phyloP scores from a whole-genome alignment of 2,329 filamentous ascomycete genomes.

The Davidsoniella australis region DNA sequence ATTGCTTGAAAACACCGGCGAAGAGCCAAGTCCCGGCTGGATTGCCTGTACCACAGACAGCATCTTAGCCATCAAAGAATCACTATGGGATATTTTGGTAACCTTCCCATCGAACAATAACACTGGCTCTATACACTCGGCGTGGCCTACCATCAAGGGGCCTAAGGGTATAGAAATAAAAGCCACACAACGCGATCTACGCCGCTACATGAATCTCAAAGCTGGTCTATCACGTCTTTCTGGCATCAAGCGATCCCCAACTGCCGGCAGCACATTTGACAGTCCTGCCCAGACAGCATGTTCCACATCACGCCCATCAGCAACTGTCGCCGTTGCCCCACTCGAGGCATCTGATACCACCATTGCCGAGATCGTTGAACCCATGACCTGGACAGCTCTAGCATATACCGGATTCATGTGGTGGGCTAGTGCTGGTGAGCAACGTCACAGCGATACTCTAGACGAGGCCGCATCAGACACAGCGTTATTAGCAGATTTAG shows the following conservation, averaged over 20 bases:
- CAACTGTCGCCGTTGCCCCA: background rate
- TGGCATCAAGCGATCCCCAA: constrained; percentile 16
- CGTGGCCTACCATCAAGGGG: constrained; percentile 62
- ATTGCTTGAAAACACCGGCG: constrained; percentile 20
- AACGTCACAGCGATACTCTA: constrained; percentile 41
- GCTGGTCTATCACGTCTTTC: constrained; percentile 36
- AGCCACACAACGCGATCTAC: constrained; percentile 79
- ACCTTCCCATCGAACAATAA: constrained; percentile 41
- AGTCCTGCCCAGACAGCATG: background rate
- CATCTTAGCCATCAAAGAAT: constrained; percentile 70
- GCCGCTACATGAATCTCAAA: constrained; percentile 56
- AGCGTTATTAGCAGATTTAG: constrained; percentile 33
- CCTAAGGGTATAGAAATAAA: constrained; percentile 49
- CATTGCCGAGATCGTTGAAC: constrained; percentile 41
- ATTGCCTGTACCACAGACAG: constrained; percentile 92
- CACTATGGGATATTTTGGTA: constrained; percentile 79
- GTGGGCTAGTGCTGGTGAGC: constrained; percentile 75
- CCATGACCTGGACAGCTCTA: constrained; percentile 51
- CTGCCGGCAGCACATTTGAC: background rate
- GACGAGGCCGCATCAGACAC: constrained; percentile 40
- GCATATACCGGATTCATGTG: constrained; percentile 76
- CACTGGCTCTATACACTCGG: constrained; percentile 24
- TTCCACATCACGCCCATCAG: background rate
- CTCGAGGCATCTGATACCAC: constrained; percentile 25
- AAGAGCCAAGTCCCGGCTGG: constrained; percentile 41